phyloP scores from a whole-genome alignment of 75 land plant genomes.

The Sequoia sempervirens region DNA sequence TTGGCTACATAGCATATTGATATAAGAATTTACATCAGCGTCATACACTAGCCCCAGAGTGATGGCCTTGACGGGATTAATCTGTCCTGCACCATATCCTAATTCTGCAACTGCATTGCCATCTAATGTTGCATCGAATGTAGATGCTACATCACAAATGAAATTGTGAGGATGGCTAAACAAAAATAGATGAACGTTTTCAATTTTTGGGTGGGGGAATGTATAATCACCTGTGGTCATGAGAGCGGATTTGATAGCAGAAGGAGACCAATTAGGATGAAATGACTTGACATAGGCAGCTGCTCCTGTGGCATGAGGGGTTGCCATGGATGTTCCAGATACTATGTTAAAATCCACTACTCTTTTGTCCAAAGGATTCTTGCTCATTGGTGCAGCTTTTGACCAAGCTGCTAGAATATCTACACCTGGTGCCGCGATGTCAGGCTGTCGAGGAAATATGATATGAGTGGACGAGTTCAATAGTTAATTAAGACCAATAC shows the following conservation, averaged over 20 bases:
- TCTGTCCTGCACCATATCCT: slow-evolving; percentile 46
- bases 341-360: neutral
- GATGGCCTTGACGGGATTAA: slow-evolving; percentile 52
- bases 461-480: too few species aligned
- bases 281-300: neutral
- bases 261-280: neutral
- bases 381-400: neutral
- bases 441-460: neutral
- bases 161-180: too few species aligned
- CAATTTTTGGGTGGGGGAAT: too few species aligned
- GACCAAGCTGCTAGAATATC: neutral
- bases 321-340: slow-evolving; percentile 7
- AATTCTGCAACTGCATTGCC: too few species aligned
- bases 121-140: too few species aligned
- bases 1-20: slow-evolving; percentile 47
- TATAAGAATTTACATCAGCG: slow-evolving; percentile 32
- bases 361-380: neutral
- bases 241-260: slow-evolving; percentile 1
- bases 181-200: too few species aligned
- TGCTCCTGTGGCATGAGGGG: neutral
- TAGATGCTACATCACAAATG: too few species aligned
- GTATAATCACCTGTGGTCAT: neutral
- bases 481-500: neutral
- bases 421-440: neutral
- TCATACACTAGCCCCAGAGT: slow-evolving; percentile 64